Percentiles rank a stretch among this genome's conserved stretches.
Evolutionary conservation across 495 filamentous ascomycete genomes (phyloP).

Genomic region (Poronia punctata): DNA sequence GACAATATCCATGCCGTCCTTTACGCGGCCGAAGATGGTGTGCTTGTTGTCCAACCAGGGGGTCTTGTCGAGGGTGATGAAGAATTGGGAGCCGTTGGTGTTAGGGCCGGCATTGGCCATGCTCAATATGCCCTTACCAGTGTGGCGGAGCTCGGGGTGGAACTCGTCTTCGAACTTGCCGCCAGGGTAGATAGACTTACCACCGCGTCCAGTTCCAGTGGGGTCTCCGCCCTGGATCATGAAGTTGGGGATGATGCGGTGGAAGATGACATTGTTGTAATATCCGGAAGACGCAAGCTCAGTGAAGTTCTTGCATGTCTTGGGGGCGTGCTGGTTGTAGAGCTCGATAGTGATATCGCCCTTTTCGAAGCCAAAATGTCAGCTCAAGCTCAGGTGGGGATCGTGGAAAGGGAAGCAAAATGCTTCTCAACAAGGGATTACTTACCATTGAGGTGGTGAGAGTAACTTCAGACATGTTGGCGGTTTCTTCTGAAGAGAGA

Average conservation of each 20-base stretch:
- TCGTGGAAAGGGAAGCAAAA: not conserved
- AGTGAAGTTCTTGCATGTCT: conserved; percentile 84
- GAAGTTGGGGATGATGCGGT: conserved; percentile 92
- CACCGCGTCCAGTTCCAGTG: conserved; percentile 90
- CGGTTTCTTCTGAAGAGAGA: too few relatives aligned
- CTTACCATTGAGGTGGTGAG: conserved; percentile 81
- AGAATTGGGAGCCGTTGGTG: conserved; percentile 85
- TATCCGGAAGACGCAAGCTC: conserved; percentile 74
- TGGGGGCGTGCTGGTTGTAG: conserved; percentile 48
- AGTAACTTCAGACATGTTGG: conserved; percentile 63
- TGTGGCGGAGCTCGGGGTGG: conserved; percentile 68
- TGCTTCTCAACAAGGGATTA: not conserved
- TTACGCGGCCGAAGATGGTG: conserved; percentile 93
- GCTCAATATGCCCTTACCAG: conserved; percentile 84
- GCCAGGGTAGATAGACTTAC: conserved; percentile 74
- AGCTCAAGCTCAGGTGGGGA: conserved; percentile 13
- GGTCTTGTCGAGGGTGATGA: conserved; percentile 89
- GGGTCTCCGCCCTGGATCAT: conserved; percentile 97
- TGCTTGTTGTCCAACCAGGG: conserved; percentile 98
- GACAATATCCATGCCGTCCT: conserved; percentile 73
- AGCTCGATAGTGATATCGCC: conserved; percentile 84
- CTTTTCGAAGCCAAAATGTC: conserved; percentile 24
- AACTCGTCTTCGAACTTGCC: conserved; percentile 96
- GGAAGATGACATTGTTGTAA: conserved; percentile 80
- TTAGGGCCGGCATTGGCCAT: conserved; percentile 96